phyloP scores from a whole-genome alignment of 164 flowering plant genomes.

The Sedum album region DNA sequence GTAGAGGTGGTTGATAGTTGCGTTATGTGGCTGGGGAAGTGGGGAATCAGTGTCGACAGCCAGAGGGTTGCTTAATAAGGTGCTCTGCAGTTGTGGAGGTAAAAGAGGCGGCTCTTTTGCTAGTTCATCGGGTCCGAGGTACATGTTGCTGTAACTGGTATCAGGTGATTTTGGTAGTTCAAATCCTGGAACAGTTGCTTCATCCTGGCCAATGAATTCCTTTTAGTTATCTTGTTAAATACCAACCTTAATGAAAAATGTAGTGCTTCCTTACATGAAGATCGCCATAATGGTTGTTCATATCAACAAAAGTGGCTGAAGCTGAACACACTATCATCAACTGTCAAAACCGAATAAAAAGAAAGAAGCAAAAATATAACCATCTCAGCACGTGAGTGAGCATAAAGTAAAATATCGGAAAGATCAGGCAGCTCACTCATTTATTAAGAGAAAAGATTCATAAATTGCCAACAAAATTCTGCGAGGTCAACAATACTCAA shows the following conservation, averaged over 20 bases:
- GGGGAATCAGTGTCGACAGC: conserved; percentile 35
- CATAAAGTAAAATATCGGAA: neutral
- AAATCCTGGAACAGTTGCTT: conserved; percentile 64
- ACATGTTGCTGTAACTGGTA: conserved; percentile 63
- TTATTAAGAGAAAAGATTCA: neutral
- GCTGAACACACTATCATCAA: neutral
- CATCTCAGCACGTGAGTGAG: neutral
- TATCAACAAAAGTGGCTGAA: neutral
- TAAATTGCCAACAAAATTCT: neutral
- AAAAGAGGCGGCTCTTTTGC: conserved; percentile 75
- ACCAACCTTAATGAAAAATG: neutral
- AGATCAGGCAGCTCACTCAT: neutral
- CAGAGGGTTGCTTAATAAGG: conserved; percentile 47
- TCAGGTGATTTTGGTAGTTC: conserved; percentile 90
- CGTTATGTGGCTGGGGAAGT: conserved; percentile 63
- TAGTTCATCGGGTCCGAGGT: conserved; percentile 65
- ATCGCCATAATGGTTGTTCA: conserved; percentile 8
- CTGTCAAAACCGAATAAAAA: neutral
- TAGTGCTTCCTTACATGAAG: neutral
- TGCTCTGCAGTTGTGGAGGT: conserved; percentile 74
- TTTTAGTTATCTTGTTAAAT: neutral
- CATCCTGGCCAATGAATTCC: conserved; percentile 42
- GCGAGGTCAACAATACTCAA: neutral
- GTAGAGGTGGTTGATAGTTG: conserved; percentile 80
- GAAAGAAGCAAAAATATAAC: neutral